phyloP scores from a whole-genome alignment of 2,329 filamentous ascomycete species.

The Metarhizium rileyi region DNA sequence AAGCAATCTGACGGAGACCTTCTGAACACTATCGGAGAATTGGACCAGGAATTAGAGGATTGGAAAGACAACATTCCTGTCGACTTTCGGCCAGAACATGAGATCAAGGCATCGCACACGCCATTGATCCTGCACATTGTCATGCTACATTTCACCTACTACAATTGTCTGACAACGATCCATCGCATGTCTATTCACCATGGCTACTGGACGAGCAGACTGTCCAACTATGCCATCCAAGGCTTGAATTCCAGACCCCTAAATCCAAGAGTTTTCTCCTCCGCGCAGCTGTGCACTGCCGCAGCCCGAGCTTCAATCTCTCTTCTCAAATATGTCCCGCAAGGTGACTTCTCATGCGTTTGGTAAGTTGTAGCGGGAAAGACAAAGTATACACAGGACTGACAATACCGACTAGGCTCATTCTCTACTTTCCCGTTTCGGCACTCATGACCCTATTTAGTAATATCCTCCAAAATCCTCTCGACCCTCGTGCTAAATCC shows the following conservation, averaged over 20 bases:
- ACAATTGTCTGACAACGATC: slow-evolving; percentile 95
- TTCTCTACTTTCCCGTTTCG: slow-evolving; percentile 93
- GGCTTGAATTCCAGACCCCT: slow-evolving; percentile 83
- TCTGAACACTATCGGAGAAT: slow-evolving; percentile 88
- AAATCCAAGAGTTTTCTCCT: slow-evolving; percentile 91
- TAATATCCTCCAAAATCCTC: slow-evolving; percentile 90
- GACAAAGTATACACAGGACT: not conserved
- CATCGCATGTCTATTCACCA: slow-evolving; percentile 98
- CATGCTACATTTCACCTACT: slow-evolving; percentile 92
- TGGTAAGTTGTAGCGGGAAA: slow-evolving; percentile 53
- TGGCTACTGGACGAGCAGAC: slow-evolving; percentile 91
- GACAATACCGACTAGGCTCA: slow-evolving; percentile 46
- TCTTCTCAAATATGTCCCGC: slow-evolving; percentile 89
- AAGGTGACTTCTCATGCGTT: slow-evolving; percentile 88
- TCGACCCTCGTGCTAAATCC: slow-evolving; percentile 77
- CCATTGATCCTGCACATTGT: slow-evolving; percentile 92
- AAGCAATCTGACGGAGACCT: slow-evolving; percentile 89
- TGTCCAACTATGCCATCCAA: slow-evolving; percentile 92
- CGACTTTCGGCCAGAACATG: slow-evolving; percentile 93
- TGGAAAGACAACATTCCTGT: slow-evolving; percentile 96
- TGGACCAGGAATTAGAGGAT: slow-evolving; percentile 80
- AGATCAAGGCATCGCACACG: slow-evolving; percentile 87
- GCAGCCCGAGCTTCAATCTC: slow-evolving; percentile 90
- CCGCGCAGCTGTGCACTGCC: slow-evolving; percentile 83
- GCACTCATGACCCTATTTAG: slow-evolving; percentile 91